These are phyloP conservation scores for Pseudopyrenochaeta lycopersici DNA, from an alignment of 2,329 filamentous ascomycete genomes.

Conservation along the genomic window DNA sequence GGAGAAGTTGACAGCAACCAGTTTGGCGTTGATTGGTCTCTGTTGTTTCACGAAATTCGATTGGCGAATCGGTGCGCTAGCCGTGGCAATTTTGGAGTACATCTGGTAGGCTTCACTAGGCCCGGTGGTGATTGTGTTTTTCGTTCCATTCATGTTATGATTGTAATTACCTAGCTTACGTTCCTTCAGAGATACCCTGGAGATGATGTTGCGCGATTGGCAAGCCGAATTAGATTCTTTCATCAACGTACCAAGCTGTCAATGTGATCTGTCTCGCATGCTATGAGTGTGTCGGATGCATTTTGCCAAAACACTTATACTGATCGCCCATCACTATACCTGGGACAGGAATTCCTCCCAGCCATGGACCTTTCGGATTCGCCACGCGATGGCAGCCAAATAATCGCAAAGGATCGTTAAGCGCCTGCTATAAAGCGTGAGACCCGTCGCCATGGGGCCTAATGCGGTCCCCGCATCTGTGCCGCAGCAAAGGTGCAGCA, in stretches of 20 bases:
- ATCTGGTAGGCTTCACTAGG: background rate
- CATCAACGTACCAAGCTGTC: too few relatives aligned
- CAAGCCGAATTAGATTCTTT: too few relatives aligned
- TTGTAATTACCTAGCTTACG: background rate
- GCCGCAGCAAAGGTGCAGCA: background rate
- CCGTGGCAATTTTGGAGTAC: background rate
- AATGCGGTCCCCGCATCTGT: conserved; percentile 9
- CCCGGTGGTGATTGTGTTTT: background rate
- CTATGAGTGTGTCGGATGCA: too few relatives aligned
- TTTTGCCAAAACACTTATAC: too few relatives aligned
- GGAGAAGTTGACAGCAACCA: background rate
- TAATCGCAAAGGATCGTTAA: conserved; percentile 3
- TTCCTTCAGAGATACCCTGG: background rate
- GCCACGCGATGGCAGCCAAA: too few relatives aligned
- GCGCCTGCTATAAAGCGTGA: background rate
- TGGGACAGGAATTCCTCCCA: too few relatives aligned
- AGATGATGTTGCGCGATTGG: too few relatives aligned
- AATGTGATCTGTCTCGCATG: too few relatives aligned
- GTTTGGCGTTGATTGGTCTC: background rate
- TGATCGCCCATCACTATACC: too few relatives aligned
- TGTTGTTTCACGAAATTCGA: background rate
- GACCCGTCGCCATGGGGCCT: background rate
- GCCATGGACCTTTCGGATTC: too few relatives aligned
- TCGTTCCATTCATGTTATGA: background rate
- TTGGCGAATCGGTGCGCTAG: conserved; percentile 4